Evolutionary conservation across 2,329 filamentous ascomycete species (phyloP).

Genomic region (Arthrocladium fulminans): DNA sequence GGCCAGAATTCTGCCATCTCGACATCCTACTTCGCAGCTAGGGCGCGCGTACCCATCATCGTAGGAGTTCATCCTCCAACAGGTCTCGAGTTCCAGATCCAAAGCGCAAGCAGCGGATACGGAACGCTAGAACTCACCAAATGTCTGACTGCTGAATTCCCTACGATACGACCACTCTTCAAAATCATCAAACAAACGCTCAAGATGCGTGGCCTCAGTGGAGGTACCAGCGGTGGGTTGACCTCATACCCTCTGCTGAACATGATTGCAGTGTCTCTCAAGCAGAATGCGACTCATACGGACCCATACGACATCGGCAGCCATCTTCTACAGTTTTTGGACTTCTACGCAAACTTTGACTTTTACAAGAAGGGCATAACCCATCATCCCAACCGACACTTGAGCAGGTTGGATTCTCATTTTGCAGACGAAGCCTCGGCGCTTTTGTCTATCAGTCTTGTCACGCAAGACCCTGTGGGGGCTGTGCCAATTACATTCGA

Average conservation of each 20-base stretch:
- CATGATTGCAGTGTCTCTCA: conserved; percentile 48
- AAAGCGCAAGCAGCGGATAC: conserved; percentile 35
- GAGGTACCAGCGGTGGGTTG: conserved; percentile 42
- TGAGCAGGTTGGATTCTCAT: conserved; percentile 23
- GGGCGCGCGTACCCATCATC: conserved; percentile 28
- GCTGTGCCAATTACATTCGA: conserved; percentile 10
- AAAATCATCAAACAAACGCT: conserved; percentile 43
- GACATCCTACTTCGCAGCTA: conserved; percentile 13
- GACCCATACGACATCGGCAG: conserved; percentile 27
- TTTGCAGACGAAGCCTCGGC: conserved; percentile 10
- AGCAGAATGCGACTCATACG: conserved; percentile 32
- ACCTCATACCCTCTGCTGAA: conserved; percentile 48
- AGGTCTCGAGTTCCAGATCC: conserved; percentile 45
- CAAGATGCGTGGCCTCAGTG: conserved; percentile 41
- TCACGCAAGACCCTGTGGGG: conserved; percentile 8
- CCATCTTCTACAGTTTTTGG: conserved; percentile 42
- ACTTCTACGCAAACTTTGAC: conserved; percentile 43
- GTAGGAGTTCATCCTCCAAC: conserved; percentile 36
- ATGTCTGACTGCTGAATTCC: conserved; percentile 42
- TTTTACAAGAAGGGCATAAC: conserved; percentile 41
- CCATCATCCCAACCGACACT: conserved; percentile 38
- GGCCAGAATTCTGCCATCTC: conserved; percentile 19
- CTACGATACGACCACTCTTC: conserved; percentile 43
- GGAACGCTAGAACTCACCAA: conserved; percentile 36
- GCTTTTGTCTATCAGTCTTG: conserved; percentile 8